phyloP scores from a whole-genome alignment of 2,329 filamentous ascomycete genomes.

The Lasiodiplodia sp. region DNA sequence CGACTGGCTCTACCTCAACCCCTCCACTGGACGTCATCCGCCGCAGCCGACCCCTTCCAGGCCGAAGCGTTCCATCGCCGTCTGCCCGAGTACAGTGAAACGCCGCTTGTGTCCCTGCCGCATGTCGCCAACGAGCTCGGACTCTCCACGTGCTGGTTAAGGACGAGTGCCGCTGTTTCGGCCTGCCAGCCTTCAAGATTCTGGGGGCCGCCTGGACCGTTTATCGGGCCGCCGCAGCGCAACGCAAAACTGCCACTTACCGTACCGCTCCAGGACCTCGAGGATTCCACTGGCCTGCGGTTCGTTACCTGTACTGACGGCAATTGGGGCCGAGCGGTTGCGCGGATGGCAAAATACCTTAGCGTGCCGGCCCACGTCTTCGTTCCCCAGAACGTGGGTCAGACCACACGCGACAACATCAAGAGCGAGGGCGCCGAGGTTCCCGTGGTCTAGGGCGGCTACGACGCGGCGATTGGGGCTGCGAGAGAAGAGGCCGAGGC shows the following conservation, averaged over 20 bases:
- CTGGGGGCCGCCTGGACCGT: conserved; percentile 79
- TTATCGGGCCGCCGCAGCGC: conserved; percentile 62
- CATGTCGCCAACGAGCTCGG: conserved; percentile 62
- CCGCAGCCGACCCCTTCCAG: conserved; percentile 12
- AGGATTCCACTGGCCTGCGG: conserved; percentile 46
- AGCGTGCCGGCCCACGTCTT: conserved; percentile 65
- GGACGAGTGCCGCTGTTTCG: conserved; percentile 72
- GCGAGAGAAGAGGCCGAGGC: conserved; percentile 47
- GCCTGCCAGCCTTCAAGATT: conserved; percentile 80
- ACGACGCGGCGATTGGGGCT: conserved; percentile 67
- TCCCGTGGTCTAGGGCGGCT: conserved; percentile 62
- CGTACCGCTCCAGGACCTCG: conserved; percentile 55
- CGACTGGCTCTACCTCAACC: conserved; percentile 38
- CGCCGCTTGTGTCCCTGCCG: conserved; percentile 62
- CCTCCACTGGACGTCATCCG: conserved; percentile 38
- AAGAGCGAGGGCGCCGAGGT: conserved; percentile 69
- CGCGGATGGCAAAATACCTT: conserved; percentile 70
- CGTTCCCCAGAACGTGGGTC: conserved; percentile 67
- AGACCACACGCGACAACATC: conserved; percentile 63
- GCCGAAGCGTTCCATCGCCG: conserved; percentile 61
- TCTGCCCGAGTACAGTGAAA: conserved; percentile 65
- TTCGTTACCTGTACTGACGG: conserved; percentile 75
- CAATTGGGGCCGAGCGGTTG: conserved; percentile 78
- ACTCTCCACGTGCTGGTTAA: conserved; percentile 67
- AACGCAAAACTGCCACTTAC: conserved; percentile 54